Evolutionary conservation across 2,329 filamentous ascomycete genomes (phyloP), one percentile per base, ranked within the genome.

Genomic region (Bisporella sp.): DNA sequence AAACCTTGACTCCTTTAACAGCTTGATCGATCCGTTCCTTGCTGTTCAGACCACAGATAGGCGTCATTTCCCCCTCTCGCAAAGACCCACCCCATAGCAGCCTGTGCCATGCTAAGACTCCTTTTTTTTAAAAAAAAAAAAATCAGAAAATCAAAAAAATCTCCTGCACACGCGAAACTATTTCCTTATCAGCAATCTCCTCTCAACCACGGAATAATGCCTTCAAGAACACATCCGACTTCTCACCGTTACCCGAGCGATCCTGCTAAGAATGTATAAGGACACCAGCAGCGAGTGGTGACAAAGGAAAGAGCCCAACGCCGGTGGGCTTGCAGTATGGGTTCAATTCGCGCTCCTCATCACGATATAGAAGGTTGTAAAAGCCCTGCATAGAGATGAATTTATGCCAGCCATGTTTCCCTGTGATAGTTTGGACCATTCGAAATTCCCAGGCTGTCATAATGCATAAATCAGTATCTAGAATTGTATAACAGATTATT

Each of bases 351-450:
- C 62, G 59, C 61, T 74, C 72, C 54, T 85, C 82, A 57, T 86
- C 82, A 4, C 82, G 73, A 60, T 82, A 81, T 2, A 78, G 61
- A 0, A 79, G 67, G 55, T 79, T 81, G 60, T 82, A 75, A 44
- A 74, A 72, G 30, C 77, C 77, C 55, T 82, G 78, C 79, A 82
- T 82, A 2, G 68, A 73, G 52, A 81, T 68, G 58, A 83, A 82
- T 61, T 81, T 77, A 12, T 75, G 78, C 78, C 77, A 82, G 29
- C 76, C 73, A 45, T 79, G 60, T 62, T 73, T 72, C 54, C 79
- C 73, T 9, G 80, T 80, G n/a, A 69, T 69, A 55, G 74, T 75
- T 59, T 83, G 79, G 62, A 82, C 64, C 37, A 67, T 67, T 8
- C 73, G 73, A 57, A 79, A 78, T 59, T 79, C 72, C 57, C 71